phyloP scores from a whole-genome alignment of 495 filamentous ascomycete genomes.

The Penicillium egyptiacum region DNA sequence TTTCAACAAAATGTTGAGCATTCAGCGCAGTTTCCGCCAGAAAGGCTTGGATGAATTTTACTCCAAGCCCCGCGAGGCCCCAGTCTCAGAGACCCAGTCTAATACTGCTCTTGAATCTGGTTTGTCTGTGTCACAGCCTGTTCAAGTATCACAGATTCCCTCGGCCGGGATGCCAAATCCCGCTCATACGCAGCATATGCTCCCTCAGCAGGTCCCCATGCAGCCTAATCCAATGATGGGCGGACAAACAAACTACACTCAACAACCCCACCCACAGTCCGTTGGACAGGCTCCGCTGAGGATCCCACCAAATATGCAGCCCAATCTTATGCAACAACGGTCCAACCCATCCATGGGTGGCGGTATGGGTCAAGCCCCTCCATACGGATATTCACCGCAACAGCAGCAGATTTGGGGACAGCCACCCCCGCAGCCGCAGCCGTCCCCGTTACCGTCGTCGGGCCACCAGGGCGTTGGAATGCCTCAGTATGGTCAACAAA shows the following conservation, averaged over 20 bases:
- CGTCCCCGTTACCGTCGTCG: constrained; percentile 44
- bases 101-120: constrained; percentile 52
- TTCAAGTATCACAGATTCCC: constrained; percentile 45
- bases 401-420: constrained; percentile 55
- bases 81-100: constrained; percentile 52
- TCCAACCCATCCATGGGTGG: constrained; percentile 43
- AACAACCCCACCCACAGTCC: constrained; percentile 41
- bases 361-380: constrained; percentile 38
- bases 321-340: constrained; percentile 49
- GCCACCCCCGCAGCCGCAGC: constrained; percentile 55
- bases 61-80: constrained; percentile 72
- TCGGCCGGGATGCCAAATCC: constrained; percentile 41
- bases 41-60: constrained; percentile 77
- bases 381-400: constrained; percentile 48
- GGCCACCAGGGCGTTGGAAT: constrained; percentile 44
- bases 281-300: constrained; percentile 46
- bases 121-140: constrained; percentile 47
- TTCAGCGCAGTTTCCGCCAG: constrained; percentile 69
- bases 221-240: constrained; percentile 37
- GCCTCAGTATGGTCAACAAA: constrained; percentile 46
- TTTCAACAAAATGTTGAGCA: constrained; percentile 78
- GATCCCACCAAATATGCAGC: constrained; percentile 43
- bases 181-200: constrained; percentile 39
- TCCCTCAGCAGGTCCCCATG: constrained; percentile 36
- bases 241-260: constrained; percentile 35